phyloP scores from a whole-genome alignment of 2,329 filamentous ascomycete genomes.

The Tolypocladium capitatum region DNA sequence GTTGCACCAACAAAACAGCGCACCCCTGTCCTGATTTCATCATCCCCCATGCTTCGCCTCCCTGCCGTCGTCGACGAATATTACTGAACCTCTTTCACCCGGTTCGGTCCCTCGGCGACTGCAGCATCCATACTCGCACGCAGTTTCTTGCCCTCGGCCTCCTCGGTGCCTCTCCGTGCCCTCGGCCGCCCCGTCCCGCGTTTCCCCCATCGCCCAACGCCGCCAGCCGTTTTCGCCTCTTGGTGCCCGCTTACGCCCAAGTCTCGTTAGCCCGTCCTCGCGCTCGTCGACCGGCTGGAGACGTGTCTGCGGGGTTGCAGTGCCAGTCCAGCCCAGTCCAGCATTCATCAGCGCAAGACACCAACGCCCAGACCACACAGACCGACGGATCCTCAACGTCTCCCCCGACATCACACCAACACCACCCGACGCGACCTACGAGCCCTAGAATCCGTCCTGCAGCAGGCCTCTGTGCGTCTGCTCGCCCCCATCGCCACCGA shows the following conservation, averaged over 20 bases:
- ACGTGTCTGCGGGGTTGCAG: constrained; percentile 13
- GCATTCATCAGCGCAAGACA: neutral
- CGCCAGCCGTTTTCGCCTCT: constrained; percentile 4
- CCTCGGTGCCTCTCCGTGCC: neutral
- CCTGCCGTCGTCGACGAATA: constrained; percentile 2
- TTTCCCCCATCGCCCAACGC: neutral
- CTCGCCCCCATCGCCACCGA: neutral
- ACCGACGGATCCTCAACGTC: neutral
- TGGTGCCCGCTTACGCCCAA: neutral
- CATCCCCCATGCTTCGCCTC: constrained; percentile 5
- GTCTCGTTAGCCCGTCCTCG: neutral
- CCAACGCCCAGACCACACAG: too few species aligned
- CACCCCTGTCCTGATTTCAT: neutral
- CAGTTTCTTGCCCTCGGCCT: neutral
- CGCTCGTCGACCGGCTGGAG: neutral
- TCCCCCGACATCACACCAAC: neutral
- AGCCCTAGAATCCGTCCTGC: neutral
- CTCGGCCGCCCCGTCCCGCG: constrained; percentile 1
- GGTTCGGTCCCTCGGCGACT: neutral
- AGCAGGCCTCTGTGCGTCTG: neutral
- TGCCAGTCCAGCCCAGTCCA: neutral
- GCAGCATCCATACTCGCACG: neutral
- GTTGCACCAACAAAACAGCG: neutral
- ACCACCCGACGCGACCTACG: neutral
- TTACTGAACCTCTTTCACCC: neutral